These are phyloP conservation scores for Dothistroma septosporum DNA, from an alignment of 2,329 filamentous ascomycete genomes.

Conservation along the genomic window DNA sequence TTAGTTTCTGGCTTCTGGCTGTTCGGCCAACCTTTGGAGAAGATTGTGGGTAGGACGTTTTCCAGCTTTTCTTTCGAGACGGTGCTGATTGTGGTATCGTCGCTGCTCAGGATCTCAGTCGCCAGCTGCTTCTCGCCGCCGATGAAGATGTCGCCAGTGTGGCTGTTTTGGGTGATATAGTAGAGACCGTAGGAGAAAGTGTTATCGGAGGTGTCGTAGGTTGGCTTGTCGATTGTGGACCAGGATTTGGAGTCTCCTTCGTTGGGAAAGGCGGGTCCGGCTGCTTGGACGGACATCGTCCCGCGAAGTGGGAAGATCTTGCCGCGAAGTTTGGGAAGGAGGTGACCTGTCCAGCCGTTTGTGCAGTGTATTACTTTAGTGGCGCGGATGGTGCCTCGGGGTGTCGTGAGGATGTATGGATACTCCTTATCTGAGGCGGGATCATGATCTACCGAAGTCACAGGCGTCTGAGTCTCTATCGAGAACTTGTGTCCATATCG, in stretches of 20 bases:
- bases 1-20: conserved; percentile 11
- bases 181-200: conserved; percentile 21
- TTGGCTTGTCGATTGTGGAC: conserved; percentile 15
- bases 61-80: conserved; percentile 11
- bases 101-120: conserved; percentile 14
- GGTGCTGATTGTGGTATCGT: conserved; percentile 15
- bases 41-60: conserved; percentile 15
- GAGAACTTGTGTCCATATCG: conserved; percentile 14
- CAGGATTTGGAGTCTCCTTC: conserved; percentile 17
- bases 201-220: conserved; percentile 13
- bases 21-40: conserved; percentile 15
- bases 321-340: conserved; percentile 19
- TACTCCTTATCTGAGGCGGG: conserved; percentile 2
- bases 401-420: conserved; percentile 15
- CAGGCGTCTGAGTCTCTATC: conserved; percentile 20
- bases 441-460: conserved; percentile 11
- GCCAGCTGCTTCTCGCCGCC: conserved; percentile 17
- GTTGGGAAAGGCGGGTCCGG: conserved; percentile 10
- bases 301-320: conserved; percentile 22
- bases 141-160: conserved; percentile 21
- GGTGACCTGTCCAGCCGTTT: conserved; percentile 20
- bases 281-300: conserved; percentile 19
- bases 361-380: conserved; percentile 19
- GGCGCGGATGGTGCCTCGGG: conserved; percentile 14
- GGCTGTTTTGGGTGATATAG: conserved; percentile 20